Evolutionary conservation across 139 green algal species (phyloP), one percentile per base, ranked within the genome.

Genomic region (Deuterostichococcus epilithicus): DNA sequence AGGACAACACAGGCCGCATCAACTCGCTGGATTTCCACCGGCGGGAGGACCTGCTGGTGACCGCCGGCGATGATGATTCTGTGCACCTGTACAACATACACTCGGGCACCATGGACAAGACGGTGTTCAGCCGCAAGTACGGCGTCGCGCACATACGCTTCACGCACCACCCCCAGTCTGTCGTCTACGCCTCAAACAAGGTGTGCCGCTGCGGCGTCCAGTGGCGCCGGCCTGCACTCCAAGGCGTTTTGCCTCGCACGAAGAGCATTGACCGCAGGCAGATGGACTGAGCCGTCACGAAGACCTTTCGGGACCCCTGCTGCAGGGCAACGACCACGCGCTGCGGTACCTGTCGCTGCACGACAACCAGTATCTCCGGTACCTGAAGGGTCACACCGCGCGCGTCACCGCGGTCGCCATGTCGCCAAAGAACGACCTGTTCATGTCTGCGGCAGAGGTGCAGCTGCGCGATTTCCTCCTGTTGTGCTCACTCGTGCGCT

Each of bases 11-110:
- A 0, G 76, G n/a, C 0, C 74, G 84, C 22, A 89, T 98, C 72
- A 98, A 97, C 80, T 94, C 89, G 1, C 74, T 97, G 26, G 91
- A 94, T 70, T 98, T 98, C 71, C 93, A 97, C 77, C 78, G 89
- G 15, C 92, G 84, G 15, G 84, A 93, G 38, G 92, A 97, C 78
- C 80, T 97, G 34, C 84, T 98, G 8, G 88, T 97, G 8, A 93
- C 91, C 30, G 90, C 83, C 18, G 77, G 83, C 2, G 89, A 97
- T 47, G 94, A 98, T 75, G 91, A 97, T 74, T 79, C 81, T 18
- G 94, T 98, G 45, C 80, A 83, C 3, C 15, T 97, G 3, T 97
- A 95, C 81, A 88, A 95, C 88, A 95, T 89, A 23, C 73, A 86
- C 23, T 76, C 76, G 0, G 90, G 84, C 44, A 60, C 34, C 30